phyloP scores from a whole-genome alignment of 2,329 filamentous ascomycete species.

The Trichoderma endophyticum region DNA sequence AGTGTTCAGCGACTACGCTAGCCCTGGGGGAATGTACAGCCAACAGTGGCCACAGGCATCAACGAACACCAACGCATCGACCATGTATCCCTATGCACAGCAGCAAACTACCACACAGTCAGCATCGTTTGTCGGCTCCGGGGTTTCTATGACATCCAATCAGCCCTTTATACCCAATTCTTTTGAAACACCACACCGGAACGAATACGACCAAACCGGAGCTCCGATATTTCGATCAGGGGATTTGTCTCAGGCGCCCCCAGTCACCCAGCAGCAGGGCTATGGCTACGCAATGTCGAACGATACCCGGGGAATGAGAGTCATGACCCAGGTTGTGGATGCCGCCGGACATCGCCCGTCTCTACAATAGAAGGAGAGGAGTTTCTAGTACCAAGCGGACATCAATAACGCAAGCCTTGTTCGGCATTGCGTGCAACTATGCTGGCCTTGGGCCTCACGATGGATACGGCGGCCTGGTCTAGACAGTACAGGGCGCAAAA shows the following conservation, averaged over 20 bases:
- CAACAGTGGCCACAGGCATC: conserved; percentile 46
- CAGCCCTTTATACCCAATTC: conserved; percentile 35
- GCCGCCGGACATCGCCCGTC: conserved; percentile 27
- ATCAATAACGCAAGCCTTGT: not conserved
- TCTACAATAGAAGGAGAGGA: conserved; percentile 24
- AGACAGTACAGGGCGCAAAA: conserved; percentile 30
- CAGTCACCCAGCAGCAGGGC: conserved; percentile 30
- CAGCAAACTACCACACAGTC: conserved; percentile 35
- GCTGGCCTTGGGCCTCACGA: conserved; percentile 13
- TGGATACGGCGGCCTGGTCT: conserved; percentile 24
- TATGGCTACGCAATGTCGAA: conserved; percentile 35
- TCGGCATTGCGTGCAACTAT: not conserved
- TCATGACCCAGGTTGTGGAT: conserved; percentile 32
- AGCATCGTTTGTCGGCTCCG: conserved; percentile 31
- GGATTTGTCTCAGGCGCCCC: conserved; percentile 29
- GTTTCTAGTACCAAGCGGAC: not conserved
- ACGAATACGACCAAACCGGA: conserved; percentile 32
- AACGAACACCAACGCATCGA: conserved; percentile 38
- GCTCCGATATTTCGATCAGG: conserved; percentile 34
- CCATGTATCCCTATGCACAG: conserved; percentile 46
- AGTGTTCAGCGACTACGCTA: conserved; percentile 46
- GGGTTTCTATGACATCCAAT: conserved; percentile 32
- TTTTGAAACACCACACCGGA: conserved; percentile 35
- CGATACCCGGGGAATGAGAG: conserved; percentile 32
- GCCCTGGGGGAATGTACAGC: conserved; percentile 41